Base-by-base conservation (phyloP, 768 basidiomycete genomes). In the Lactarius deliciosus region DNA sequence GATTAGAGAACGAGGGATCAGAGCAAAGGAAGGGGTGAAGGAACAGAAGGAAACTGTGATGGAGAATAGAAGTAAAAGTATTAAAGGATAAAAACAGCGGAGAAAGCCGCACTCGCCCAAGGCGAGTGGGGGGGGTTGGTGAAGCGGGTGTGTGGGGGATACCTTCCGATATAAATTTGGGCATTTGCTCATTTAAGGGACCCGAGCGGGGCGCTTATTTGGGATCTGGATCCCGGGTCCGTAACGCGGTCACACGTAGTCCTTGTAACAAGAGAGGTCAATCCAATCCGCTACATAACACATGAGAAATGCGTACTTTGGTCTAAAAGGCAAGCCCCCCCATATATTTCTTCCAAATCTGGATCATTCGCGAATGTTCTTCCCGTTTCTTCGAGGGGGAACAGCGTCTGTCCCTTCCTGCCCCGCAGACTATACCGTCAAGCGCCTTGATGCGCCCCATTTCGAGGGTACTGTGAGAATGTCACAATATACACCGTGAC, bases 31-130 rank as follows among this genome's bases (percentile, higher is more conserved):
- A 57, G 54, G 62, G 64, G 65, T 18, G n/a, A 30, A 38, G 65
- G 54, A 63, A 55, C 13, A 68, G 63, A 70, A 69, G 68, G 60
- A 68, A 68, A 65, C 38, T 38, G 63, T 65, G 50, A 58, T 50
- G 20, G 60, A 69, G 25, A 68, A 62, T 61, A 60, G 64, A 69
- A 63, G 59, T 47, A 45, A 69, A 65, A 58, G 38, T 60, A 66
- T 59, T 57, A 64, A 61, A 61, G 60, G 63, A 65, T 62, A 69
- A 59, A 64, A 64, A 43, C 53, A 45, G 64, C 63, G 64, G 55
- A 22, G 43, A 61, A 38, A 62, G 13, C 68, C 66, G 25, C 66
- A 63, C 66, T 68, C 66, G 56, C 66, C 66, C 9, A 2, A 60
- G 63, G 66, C 63, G 66, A 68, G 66, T 60, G 66, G 47, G 63